Evolutionary conservation across 2,329 filamentous ascomycete genomes (phyloP).

Genomic region (Curvularia hawaiiensis): DNA sequence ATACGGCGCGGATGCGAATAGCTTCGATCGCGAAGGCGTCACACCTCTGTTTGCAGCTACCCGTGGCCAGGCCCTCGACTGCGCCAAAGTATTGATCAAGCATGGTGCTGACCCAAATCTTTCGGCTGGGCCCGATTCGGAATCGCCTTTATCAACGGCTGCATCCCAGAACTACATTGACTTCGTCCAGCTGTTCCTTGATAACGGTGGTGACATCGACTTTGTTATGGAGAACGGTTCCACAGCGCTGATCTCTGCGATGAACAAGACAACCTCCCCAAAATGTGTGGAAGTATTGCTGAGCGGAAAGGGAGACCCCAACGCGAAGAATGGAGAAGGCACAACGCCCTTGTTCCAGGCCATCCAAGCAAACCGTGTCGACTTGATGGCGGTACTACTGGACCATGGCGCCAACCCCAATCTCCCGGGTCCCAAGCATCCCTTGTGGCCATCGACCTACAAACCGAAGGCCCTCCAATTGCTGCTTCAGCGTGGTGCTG

Average conservation of each 20-base stretch:
- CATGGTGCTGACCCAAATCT: constrained; percentile 31
- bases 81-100: constrained; percentile 54
- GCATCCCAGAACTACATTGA: constrained; percentile 59
- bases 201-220: constrained; percentile 65
- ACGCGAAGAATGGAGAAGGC: constrained; percentile 65
- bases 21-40: constrained; percentile 35
- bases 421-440: constrained; percentile 70
- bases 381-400: constrained; percentile 60
- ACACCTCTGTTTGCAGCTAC: constrained; percentile 39
- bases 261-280: constrained; percentile 63
- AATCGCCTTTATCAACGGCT: constrained; percentile 61
- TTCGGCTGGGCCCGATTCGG: constrained; percentile 52
- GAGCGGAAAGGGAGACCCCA: constrained; percentile 63
- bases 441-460: constrained; percentile 69
- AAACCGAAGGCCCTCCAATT: constrained; percentile 63
- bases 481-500: constrained; percentile 64
- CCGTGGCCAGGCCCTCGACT: constrained; percentile 34
- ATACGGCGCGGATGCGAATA: constrained; percentile 39
- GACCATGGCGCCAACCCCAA: constrained; percentile 70
- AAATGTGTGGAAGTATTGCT: constrained; percentile 64
- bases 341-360: constrained; percentile 68
- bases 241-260: constrained; percentile 64
- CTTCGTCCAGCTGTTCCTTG: constrained; percentile 64
- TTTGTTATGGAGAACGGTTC: constrained; percentile 61
- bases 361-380: constrained; percentile 61